Percentiles rank a stretch among this genome's conserved stretches.
phyloP scores from a whole-genome alignment of 2,329 filamentous ascomycete genomes.

The Arthrinium puccinioides region DNA sequence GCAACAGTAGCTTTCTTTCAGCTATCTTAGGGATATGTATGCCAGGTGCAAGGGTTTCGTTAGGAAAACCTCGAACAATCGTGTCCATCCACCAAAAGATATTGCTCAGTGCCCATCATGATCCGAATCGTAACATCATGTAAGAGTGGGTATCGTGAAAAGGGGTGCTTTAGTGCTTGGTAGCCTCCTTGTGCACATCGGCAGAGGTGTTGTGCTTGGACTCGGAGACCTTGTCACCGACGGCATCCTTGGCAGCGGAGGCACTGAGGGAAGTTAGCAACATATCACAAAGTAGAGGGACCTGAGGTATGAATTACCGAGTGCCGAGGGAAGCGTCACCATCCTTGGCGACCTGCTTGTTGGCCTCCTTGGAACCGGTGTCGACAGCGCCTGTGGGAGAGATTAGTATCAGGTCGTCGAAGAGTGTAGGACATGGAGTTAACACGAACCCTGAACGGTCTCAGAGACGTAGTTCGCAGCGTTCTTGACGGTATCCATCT shows the following conservation, averaged over 20 bases:
- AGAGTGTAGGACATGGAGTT: background rate
- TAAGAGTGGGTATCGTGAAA: too few species aligned
- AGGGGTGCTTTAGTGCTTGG: conserved; percentile 23
- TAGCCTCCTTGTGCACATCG: conserved; percentile 26
- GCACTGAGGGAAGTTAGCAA: conserved; percentile 10
- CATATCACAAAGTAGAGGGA: background rate
- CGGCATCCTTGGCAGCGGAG: conserved; percentile 40
- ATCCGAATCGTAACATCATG: background rate
- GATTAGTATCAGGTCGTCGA: background rate
- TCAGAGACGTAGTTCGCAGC: conserved; percentile 64
- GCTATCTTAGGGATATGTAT: conserved; percentile 4
- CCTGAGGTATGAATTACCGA: conserved; percentile 20
- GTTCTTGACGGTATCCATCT: conserved; percentile 50
- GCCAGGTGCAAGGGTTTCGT: background rate
- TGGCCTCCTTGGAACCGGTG: conserved; percentile 58
- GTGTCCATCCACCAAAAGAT: background rate
- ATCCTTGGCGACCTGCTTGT: conserved; percentile 64
- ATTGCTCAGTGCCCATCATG: conserved; percentile 1
- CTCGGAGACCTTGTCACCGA: conserved; percentile 38
- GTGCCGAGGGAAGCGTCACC: conserved; percentile 42
- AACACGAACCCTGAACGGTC: conserved; percentile 42
- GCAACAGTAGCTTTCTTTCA: conserved; percentile 2
- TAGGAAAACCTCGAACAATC: background rate
- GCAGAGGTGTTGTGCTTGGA: conserved; percentile 25
- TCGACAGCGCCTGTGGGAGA: conserved; percentile 28